Evolutionary conservation across 169 alveolate species (phyloP).

Genomic region (Plasmodium inui): DNA sequence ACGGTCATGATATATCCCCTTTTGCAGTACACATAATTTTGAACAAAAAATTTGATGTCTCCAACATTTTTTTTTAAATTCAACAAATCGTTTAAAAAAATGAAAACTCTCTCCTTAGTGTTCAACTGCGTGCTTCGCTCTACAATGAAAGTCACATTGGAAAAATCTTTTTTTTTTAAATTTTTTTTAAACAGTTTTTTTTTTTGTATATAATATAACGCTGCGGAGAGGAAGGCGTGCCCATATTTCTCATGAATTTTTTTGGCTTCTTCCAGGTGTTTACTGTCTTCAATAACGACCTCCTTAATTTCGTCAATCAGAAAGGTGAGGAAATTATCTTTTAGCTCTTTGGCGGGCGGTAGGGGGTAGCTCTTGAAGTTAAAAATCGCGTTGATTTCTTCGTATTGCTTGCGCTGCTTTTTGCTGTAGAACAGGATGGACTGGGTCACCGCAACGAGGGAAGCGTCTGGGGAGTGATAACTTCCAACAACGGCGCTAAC

Average conservation of each 20-base stretch:
- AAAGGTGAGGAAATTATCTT: constrained; percentile 41
- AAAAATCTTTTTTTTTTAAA: constrained; percentile 11
- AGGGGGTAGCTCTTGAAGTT: constrained; percentile 28
- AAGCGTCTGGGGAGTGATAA: background rate
- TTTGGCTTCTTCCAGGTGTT: constrained; percentile 60
- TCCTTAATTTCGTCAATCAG: constrained; percentile 42
- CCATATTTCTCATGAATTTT: constrained; percentile 61
- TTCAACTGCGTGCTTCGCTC: constrained; percentile 28
- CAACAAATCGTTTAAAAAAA: constrained; percentile 52
- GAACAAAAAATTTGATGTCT: constrained; percentile 66
- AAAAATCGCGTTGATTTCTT: constrained; percentile 24
- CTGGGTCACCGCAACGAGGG: background rate
- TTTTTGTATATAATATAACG: constrained; percentile 72
- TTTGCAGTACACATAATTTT: constrained; percentile 64
- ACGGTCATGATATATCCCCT: constrained; percentile 71
- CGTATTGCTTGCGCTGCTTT: constrained; percentile 31
- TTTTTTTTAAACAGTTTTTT: constrained; percentile 43
- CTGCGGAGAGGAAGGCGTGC: constrained; percentile 49
- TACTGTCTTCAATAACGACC: constrained; percentile 31
- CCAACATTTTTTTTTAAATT: constrained; percentile 65
- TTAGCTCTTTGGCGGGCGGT: constrained; percentile 36
- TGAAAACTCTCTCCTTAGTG: constrained; percentile 21
- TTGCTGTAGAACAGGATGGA: constrained; percentile 69
- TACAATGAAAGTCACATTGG: constrained; percentile 54
- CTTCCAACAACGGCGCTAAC: background rate